A percentile compares a stretch with the other conserved stretches of the same genome.
These are phyloP conservation scores for Physcomitrellopsis africana DNA, from an alignment of 225 moss, liverwort and hornwort species.

Conservation along the genomic window DNA sequence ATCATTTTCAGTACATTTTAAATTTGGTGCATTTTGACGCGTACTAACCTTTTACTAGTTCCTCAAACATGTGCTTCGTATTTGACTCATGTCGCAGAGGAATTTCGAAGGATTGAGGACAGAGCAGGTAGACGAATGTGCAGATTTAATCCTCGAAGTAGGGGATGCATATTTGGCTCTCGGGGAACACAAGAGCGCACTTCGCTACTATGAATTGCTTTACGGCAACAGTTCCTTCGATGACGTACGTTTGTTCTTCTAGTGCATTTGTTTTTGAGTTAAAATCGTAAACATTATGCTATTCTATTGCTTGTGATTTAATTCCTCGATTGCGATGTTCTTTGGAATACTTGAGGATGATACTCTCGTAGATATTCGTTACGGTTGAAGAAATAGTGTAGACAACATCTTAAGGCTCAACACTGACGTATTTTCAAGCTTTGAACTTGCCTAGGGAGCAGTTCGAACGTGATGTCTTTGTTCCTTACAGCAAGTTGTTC, in stretches of 20 bases:
- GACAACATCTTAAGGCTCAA: constrained; percentile 1
- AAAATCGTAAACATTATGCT: constrained; percentile 6
- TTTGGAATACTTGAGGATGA: constrained; percentile 1
- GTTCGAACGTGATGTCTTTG: constrained; percentile 10
- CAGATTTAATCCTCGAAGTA: constrained; percentile 91
- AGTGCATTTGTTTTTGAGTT: constrained; percentile 12
- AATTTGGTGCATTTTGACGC: constrained; percentile 19
- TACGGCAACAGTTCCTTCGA: constrained; percentile 71
- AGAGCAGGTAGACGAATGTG: constrained; percentile 76
- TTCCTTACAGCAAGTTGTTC: constrained; percentile 2
- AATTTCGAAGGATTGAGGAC: constrained; percentile 83
- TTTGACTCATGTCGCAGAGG: constrained; percentile 54
- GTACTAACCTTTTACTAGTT: constrained; percentile 3
- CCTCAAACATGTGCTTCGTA: constrained; percentile 1
- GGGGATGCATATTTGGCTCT: constrained; percentile 94
- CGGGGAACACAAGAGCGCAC: constrained; percentile 79
- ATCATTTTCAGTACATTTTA: constrained; percentile 9
- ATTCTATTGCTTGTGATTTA: background rate
- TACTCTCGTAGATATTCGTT: constrained; percentile 24
- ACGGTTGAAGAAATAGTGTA: background rate
- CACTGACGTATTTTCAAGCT: background rate
- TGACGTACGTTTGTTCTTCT: constrained; percentile 58
- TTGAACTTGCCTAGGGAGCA: constrained; percentile 2
- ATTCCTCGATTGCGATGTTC: background rate
- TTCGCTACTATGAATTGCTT: constrained; percentile 78